Base-by-base conservation (phyloP, 192 early-diverging fungal species). In the Lobosporangium transversale region DNA sequence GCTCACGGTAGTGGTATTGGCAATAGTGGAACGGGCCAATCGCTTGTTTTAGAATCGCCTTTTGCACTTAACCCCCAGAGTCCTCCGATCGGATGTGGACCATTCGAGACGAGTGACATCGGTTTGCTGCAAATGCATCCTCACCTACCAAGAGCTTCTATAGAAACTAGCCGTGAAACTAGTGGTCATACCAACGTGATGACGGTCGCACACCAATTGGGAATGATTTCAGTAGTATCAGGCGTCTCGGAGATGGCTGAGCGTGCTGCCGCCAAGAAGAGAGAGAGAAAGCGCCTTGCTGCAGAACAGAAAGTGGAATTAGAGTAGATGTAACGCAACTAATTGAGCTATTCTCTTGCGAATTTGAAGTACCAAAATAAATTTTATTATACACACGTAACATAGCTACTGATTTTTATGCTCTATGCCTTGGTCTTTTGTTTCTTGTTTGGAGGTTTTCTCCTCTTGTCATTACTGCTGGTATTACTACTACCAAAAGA, bases 151-250 rank as follows among this genome's bases (percentile, higher is more conserved):
- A 55, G 32, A 10, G 37, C 73, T 4, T 51, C 51, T 18, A 61
- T 67, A 9, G 73, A 76, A n/a, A 50, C 62, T 7, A 33, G 62
- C 17, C 50, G 44, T 23, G 71, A 75, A 37, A 62, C 48, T 0
- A 47, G 48, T 21, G 59, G 64, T 15, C 65, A 62, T 35, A 76
- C 63, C 3, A 76, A 76, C 29, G 73, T 76, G 23, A 76, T 76
- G 73, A 76, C 73, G 15, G 73, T 76, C 24, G 73, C 73, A 1
- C 73, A 76, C 47, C 73, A 76, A 24, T 30, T 76, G 53, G 73
- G 73, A 36, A 76, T 76, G 73, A 51, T 70, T 3, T 61, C 68
- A 32, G 68, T 70, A 20, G 68, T 70, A 20, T 52, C 68, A 10
- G 68, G 68, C 23, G 68, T 70, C 23, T 62, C 66, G 0, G 66